Evolutionary conservation across 106 monocot species (phyloP).

Genomic region (Acorus calamus): DNA sequence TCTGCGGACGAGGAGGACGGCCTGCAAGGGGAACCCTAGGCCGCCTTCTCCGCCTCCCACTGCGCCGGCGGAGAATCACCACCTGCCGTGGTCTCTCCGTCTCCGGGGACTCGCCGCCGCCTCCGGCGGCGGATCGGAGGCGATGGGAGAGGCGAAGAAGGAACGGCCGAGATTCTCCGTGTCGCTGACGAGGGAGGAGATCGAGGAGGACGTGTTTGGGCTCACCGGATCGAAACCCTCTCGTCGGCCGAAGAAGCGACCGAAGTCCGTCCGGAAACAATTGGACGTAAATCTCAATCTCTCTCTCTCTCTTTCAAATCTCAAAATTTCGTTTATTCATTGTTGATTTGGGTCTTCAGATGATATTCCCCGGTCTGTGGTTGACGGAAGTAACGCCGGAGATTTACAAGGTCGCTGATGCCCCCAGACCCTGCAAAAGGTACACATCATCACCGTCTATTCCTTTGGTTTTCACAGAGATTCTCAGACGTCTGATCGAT

Average conservation of each 20-base stretch:
- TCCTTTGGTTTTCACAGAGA: too few species aligned
- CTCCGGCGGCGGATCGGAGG: background rate
- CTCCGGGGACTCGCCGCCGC: background rate
- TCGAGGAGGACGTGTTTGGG: conserved; percentile 22
- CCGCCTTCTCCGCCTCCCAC: too few species aligned
- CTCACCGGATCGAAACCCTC: conserved; percentile 11
- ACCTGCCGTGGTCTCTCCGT: too few species aligned
- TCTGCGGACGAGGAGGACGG: conserved; percentile 6
- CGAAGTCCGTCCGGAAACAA: conserved; percentile 4
- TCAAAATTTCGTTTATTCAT: background rate
- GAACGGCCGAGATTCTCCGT: conserved; percentile 13
- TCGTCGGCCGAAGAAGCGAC: conserved; percentile 14
- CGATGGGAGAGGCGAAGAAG: background rate
- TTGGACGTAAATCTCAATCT: conserved; percentile 5
- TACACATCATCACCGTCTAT: too few species aligned
- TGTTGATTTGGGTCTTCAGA: background rate
- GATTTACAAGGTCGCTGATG: background rate
- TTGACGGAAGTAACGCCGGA: conserved; percentile 6
- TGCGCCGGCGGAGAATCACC: too few species aligned
- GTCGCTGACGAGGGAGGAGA: conserved; percentile 17
- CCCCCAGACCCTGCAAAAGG: too few species aligned
- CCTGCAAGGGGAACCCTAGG: too few species aligned
- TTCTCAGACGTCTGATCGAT: too few species aligned
- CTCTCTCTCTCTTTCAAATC: background rate
- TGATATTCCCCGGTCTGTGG: conserved; percentile 5